Conservation (phyloP, 2,329 filamentous ascomycete species). For the Proliferodiscus dingleyae region DNA sequence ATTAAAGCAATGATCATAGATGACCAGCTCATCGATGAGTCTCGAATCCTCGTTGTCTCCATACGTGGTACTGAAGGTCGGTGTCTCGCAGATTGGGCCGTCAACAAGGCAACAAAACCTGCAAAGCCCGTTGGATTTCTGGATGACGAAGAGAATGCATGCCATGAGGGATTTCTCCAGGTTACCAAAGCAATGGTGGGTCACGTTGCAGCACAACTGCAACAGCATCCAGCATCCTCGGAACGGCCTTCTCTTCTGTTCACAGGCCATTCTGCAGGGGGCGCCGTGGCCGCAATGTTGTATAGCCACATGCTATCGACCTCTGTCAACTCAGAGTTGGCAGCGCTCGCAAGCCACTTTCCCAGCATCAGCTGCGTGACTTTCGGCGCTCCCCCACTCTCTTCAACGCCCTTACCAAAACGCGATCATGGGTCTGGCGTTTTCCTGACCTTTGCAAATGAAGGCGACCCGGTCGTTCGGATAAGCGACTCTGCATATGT, state of each 20-base stretch:
- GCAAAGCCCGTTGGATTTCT: slow-evolving; percentile 4
- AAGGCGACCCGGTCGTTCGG: slow-evolving; percentile 71
- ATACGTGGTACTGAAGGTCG: not conserved
- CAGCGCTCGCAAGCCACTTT: slow-evolving; percentile 2
- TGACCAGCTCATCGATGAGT: slow-evolving; percentile 3
- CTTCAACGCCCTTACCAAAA: slow-evolving; percentile 59
- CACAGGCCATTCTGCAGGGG: slow-evolving; percentile 12
- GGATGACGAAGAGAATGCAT: slow-evolving; percentile 36
- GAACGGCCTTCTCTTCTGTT: slow-evolving; percentile 11
- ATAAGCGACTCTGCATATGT: slow-evolving; percentile 67
- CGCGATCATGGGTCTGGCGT: slow-evolving; percentile 50
- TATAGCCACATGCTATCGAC: not conserved
- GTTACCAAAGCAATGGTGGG: slow-evolving; percentile 43
- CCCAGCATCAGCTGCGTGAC: slow-evolving; percentile 67
- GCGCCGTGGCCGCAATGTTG: slow-evolving; percentile 8
- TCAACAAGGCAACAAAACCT: slow-evolving; percentile 4
- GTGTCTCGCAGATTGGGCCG: slow-evolving; percentile 4
- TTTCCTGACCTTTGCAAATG: slow-evolving; percentile 74
- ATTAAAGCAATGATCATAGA: slow-evolving; percentile 6
- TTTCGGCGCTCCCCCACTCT: slow-evolving; percentile 72
- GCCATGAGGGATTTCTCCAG: slow-evolving; percentile 36
- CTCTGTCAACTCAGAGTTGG: slow-evolving; percentile 2
- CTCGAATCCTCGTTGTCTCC: slow-evolving; percentile 3
- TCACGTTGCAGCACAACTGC: slow-evolving; percentile 4
- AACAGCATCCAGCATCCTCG: slow-evolving; percentile 4